phyloP scores from a whole-genome alignment of 2,329 filamentous ascomycete genomes.

The Penicillium sp. region DNA sequence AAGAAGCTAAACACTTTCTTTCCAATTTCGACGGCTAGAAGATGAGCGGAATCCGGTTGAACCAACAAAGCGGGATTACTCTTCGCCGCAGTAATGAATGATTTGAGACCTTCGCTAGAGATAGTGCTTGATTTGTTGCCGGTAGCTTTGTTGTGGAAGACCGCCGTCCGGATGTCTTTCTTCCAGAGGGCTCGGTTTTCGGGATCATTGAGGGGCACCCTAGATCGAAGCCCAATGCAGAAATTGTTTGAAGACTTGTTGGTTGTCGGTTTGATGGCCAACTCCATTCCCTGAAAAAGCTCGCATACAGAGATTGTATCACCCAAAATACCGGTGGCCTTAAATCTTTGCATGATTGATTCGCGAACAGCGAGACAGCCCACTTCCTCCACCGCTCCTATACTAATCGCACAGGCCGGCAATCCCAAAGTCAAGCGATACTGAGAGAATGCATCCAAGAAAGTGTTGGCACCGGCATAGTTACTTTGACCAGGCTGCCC shows the following conservation, averaged over 20 bases:
- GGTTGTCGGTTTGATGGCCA: conserved; percentile 1
- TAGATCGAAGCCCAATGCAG: conserved; percentile 1
- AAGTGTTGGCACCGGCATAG: conserved; percentile 42
- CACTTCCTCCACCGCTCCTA: conserved; percentile 18
- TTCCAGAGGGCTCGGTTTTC: conserved; percentile 1
- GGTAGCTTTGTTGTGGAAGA: conserved; percentile 5
- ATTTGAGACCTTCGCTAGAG: not conserved
- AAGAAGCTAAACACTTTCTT: conserved; percentile 21
- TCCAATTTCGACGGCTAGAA: conserved; percentile 20
- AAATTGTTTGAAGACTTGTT: not conserved
- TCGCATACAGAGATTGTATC: conserved; percentile 1
- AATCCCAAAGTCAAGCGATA: conserved; percentile 25
- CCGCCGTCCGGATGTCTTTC: conserved; percentile 3
- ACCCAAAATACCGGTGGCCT: not conserved
- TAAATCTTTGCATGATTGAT: conserved; percentile 4
- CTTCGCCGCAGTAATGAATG: conserved; percentile 7
- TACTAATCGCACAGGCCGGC: not conserved
- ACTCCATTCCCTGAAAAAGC: conserved; percentile 2
- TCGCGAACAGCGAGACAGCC: conserved; percentile 6
- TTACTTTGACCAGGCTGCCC: conserved; percentile 33
- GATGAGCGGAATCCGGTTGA: not conserved
- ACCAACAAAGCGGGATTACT: not conserved
- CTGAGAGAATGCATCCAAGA: conserved; percentile 31
- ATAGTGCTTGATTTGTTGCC: not conserved
- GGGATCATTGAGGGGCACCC: not conserved